Percentiles rank a stretch among this genome's conserved stretches.
Conservation (phyloP, 495 filamentous ascomycete species). For the Penicillium pancosmium region DNA sequence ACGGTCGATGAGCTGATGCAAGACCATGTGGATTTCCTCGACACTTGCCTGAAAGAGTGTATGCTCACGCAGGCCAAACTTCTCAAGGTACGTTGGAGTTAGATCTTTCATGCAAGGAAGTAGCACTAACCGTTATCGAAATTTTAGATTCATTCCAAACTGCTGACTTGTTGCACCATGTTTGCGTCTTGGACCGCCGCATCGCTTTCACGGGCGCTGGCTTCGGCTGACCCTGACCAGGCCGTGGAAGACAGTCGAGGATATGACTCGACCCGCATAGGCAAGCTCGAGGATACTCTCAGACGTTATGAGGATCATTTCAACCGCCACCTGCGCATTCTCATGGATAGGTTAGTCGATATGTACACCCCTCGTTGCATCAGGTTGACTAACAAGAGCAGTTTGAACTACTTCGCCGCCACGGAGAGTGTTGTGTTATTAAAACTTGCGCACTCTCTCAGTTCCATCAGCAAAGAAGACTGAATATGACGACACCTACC, state of each 20-base stretch:
- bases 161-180: constrained; percentile 88
- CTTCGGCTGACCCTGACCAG: constrained; percentile 75
- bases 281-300: constrained; percentile 81
- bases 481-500: constrained; percentile 23
- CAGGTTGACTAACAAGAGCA: constrained; percentile 19
- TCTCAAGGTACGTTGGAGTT: constrained; percentile 66
- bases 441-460: constrained; percentile 63
- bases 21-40: constrained; percentile 97
- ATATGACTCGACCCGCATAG: constrained; percentile 66
- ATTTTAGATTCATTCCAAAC: constrained; percentile 86
- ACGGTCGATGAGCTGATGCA: constrained; percentile 99
- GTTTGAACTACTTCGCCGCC: constrained; percentile 91
- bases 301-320: constrained; percentile 92
- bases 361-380: not conserved
- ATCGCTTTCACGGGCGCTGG: constrained; percentile 74
- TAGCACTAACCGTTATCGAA: not conserved
- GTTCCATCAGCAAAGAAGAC: constrained; percentile 45
- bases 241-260: constrained; percentile 48
- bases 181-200: constrained; percentile 84
- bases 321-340: constrained; percentile 82
- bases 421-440: constrained; percentile 95
- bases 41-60: constrained; percentile 97
- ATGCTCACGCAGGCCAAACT: constrained; percentile 97
- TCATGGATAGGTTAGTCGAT: constrained; percentile 70
- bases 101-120: not conserved